Base-by-base conservation (phyloP, 148 eudicot species). In the Talinum fruticosum region DNA sequence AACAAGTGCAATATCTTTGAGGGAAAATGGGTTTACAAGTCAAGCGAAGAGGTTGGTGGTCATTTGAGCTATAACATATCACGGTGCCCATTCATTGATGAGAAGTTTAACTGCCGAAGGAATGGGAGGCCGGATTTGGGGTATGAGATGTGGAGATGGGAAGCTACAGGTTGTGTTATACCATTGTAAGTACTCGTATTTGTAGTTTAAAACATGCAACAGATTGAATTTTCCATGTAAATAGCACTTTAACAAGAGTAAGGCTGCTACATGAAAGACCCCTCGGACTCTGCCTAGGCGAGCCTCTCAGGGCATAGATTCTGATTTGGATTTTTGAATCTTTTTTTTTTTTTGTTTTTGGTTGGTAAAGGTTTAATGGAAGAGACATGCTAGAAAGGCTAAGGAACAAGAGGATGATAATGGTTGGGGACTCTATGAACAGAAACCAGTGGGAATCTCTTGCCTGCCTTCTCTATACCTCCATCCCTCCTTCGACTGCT, bases 371-470 rank as follows among this genome's bases (percentile, higher is more conserved):
- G 80, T 85, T 87, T 77, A 66, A 85, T 79, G 88, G 85, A 6
- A 79, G 45, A 53, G 74, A 79, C 15, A 79, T 85, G 85, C 57
- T 83, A 5, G 86, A 85, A 73, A 83, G 72, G 33, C 77, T 87
- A 7, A 77, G 85, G 74, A 82, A 82, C 75, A 87, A 78, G 79
- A 85, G 86, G 16, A 72, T 87, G 86, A 74, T 84, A 14, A 70
- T 87, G 45, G 83, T 78, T 8, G 89, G 89, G 5, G 89, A 87
- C 41, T 87, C 89, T 26, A 71, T 87, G 3, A 82, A 82, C 73
- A 73, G 85, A 72, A 87, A 84, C 82, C 84, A 82, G 77, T 87
- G 86, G 86, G 85, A 87, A 59, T 87, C 85, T 77, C 86, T 85
- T 35, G 90, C 86, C 77, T 87, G 88, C 62, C 88, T 87, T 65